Base-by-base conservation (phyloP, 2,329 filamentous ascomycete species). In the Pestalotiopsis fici region DNA sequence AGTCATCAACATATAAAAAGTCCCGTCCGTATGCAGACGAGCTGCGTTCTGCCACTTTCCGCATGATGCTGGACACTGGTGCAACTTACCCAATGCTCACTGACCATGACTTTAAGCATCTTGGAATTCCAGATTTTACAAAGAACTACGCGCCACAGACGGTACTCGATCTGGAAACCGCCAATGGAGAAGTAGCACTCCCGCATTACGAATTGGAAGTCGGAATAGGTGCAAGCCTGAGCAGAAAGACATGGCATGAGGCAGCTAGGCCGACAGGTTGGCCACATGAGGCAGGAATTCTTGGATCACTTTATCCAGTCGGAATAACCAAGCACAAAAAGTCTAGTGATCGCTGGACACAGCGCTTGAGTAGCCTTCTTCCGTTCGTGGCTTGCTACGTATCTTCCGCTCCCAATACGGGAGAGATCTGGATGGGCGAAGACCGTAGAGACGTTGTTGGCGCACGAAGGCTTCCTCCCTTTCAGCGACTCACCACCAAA, bases 361-460 rank as follows among this genome's bases (percentile, higher is more conserved):
- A 76, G 18, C 78, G 82, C 0, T 76, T 85, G 3, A 81, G 78
- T 31, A 82, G 82, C 5, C 71, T 83, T 60, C 50, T 84, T 27
- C 82, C 83, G 11, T 83, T 84, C 69, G 75, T 80, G 23, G 75
- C 75, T 5, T 81, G 78, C 69, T 85, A 85, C 69, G 64, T 81
- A 23, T 77, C 79, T 23, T 77, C 76, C n/a, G 79, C 79, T 6
- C 83, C 83, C 0, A 78, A 76, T 1, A 74, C 71, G 56, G 72
- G 71, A 47, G 68, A 71, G 21, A 47, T 84, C 11, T 83, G 79
- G 76, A 64, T 85, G 47, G 83, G 83, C 18, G 79, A 82, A 66
- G 78, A 82, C 66, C 76, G 83, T 23, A 76, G 78, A 65, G 82
- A 84, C 57, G 81, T 85, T 4, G 70, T 85, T 3, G 81, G 83